Evolutionary conservation across 495 filamentous ascomycete genomes (phyloP).

Genomic region (Mytilinidion resinicola): DNA sequence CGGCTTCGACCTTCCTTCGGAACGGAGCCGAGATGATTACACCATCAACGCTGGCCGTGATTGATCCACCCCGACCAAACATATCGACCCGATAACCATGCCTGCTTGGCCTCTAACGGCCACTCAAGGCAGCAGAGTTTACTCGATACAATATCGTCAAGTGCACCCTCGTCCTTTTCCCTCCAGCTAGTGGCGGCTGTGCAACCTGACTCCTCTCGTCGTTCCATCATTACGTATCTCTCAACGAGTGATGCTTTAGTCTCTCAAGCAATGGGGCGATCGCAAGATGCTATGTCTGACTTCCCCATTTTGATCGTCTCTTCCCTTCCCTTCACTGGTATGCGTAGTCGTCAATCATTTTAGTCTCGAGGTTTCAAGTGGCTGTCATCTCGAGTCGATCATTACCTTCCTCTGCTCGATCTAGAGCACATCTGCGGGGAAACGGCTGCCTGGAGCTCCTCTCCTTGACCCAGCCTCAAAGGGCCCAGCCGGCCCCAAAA

Average conservation of each 20-base stretch:
- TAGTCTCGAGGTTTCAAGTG: neutral
- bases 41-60: slow-evolving; percentile 13
- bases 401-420: too few species aligned
- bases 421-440: too few species aligned
- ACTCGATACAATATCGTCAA: slow-evolving; percentile 24
- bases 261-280: too few species aligned
- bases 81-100: slow-evolving; percentile 15
- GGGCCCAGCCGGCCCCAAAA: neutral
- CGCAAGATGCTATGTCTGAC: too few species aligned
- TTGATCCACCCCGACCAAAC: slow-evolving; percentile 19
- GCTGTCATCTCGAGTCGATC: neutral
- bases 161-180: neutral
- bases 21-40: slow-evolving; percentile 5
- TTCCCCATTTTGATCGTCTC: too few species aligned
- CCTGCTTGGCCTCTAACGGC: neutral
- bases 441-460: too few species aligned
- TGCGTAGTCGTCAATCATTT: too few species aligned
- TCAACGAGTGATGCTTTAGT: neutral
- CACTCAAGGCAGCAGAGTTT: slow-evolving; percentile 5
- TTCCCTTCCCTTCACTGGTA: too few species aligned
- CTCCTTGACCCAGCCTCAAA: too few species aligned
- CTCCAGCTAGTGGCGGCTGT: neutral
- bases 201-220: neutral
- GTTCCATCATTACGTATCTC: neutral
- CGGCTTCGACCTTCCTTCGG: too few species aligned